phyloP scores from a whole-genome alignment of 257 asterid genomes.

The Ocimum tenuiflorum region DNA sequence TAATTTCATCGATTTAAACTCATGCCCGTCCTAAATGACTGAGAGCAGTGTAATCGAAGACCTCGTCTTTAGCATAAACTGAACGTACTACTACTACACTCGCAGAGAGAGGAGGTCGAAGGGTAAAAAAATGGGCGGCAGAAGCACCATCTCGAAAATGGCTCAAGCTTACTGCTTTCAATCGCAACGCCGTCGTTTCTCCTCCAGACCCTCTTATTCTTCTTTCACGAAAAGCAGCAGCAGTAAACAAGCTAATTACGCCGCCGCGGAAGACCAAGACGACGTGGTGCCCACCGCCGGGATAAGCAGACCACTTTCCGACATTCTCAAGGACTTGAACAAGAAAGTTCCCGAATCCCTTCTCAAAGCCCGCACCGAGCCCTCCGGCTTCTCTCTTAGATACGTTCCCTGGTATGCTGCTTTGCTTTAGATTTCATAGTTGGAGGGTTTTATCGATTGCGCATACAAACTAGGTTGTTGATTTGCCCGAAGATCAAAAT shows the following conservation, averaged over 20 bases:
- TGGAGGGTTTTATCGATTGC: not conserved
- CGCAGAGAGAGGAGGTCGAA: no score
- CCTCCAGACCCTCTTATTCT: constrained; percentile 11
- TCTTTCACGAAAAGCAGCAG: not conserved
- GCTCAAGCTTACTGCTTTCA: not conserved
- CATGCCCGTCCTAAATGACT: no score
- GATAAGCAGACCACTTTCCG: constrained; percentile 60
- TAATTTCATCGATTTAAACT: no score
- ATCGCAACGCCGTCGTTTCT: constrained; percentile 18
- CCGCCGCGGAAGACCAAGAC: constrained; percentile 4
- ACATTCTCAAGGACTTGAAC: constrained; percentile 61
- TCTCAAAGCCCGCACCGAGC: constrained; percentile 35
- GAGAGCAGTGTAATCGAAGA: no score
- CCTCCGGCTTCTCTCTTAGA: constrained; percentile 44
- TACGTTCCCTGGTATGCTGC: constrained; percentile 61
- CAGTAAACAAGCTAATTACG: not conserved
- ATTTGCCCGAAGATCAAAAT: not conserved
- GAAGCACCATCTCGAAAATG: constrained; percentile 7
- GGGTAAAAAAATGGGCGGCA: constrained; percentile 11
- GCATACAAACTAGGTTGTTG: not conserved
- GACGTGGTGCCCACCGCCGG: no score
- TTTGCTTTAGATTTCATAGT: not conserved
- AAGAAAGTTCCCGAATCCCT: constrained; percentile 80
- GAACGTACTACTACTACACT: no score
- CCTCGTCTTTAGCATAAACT: no score